Base-by-base conservation (phyloP, 2,329 filamentous ascomycete species). In the Diaporthe sp. region DNA sequence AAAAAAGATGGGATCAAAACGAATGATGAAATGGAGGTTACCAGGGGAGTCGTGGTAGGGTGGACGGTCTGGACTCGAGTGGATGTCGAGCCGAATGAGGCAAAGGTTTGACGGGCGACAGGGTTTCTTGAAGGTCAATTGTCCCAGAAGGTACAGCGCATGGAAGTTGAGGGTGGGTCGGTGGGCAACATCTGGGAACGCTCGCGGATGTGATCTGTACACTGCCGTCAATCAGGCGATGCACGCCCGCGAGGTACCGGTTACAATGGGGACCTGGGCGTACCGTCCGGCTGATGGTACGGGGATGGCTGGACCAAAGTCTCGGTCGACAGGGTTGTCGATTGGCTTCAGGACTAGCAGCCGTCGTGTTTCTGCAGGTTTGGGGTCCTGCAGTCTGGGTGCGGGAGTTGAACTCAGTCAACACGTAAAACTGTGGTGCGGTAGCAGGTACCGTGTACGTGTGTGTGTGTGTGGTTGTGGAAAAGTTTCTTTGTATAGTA, bases 1-100 rank as follows among this genome's bases (percentile, higher is more conserved):
- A 55, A 62, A 58, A 58, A 67, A 72, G 73, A 75, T 62, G 69
- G 69, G 70, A 62, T 72, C 59, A 49, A 72, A 75, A 72, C 73
- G 68, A 75, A 75, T 75, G 74, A 75, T 75, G 73, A 75, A 58
- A 75, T 75, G 69, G 42, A 58, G 31, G 70, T 73, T 55, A 51
- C 70, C 34, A 61, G 70, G 70, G 57, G 58, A 61, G 70, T 62
- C 57, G 57, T 72, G 57, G 58, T 53, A 62, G 46, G 70, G 58
- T 73, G 70, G 39, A 72, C 31, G 70, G 70, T 73, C 70, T 73
- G 70, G 70, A 73, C 70, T 65, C 70, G 58, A 62, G 58, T 73
- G 70, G 70, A 73, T 51, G 58, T 73, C 34, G 70, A 73, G 46
- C 70, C 70, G 59, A 44, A 73, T 62, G 46, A 73, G 70, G 70